These are phyloP conservation scores for Plantago elongata DNA, from an alignment of 257 asterid genomes.

Conservation along the genomic window DNA sequence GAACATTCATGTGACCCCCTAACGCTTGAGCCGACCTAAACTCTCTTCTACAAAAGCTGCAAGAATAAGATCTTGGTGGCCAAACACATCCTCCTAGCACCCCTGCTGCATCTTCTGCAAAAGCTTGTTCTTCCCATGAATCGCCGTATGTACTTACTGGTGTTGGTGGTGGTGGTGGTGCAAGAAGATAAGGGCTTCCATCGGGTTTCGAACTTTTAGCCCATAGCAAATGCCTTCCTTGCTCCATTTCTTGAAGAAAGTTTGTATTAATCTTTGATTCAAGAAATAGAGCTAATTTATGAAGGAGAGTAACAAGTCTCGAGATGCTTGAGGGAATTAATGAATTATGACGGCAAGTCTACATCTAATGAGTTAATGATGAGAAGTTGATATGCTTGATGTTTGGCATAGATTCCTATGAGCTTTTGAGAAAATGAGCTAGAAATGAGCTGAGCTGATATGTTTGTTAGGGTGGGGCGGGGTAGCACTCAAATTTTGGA, in stretches of 20 bases:
- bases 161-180: slow-evolving; percentile 13
- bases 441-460: slow-evolving; percentile 26
- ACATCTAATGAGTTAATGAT: slow-evolving; percentile 28
- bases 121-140: slow-evolving; percentile 96
- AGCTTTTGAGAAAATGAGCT: slow-evolving; percentile 23
- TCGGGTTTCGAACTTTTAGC: slow-evolving; percentile 46
- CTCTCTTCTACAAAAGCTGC: slow-evolving; percentile 82
- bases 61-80: slow-evolving; percentile 95
- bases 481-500: slow-evolving; percentile 48
- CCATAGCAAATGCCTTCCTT: slow-evolving; percentile 66
- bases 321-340: slow-evolving; percentile 3
- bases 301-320: slow-evolving; percentile 6
- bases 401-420: slow-evolving; percentile 23
- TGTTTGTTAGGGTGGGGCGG: slow-evolving; percentile 48
- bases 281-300: background rate
- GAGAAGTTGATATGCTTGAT: slow-evolving; percentile 8
- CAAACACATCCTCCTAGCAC: slow-evolving; percentile 74
- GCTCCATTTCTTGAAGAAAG: slow-evolving; percentile 42
- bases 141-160: slow-evolving; percentile 33
- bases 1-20: slow-evolving; percentile 97
- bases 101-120: slow-evolving; percentile 85
- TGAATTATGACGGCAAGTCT: slow-evolving; percentile 25
- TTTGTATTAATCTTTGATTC: slow-evolving; percentile 10
- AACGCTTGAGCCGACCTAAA: slow-evolving; percentile 95
- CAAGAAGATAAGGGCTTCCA: slow-evolving; percentile 14